Evolutionary conservation across 228 moss, liverwort and hornwort genomes (phyloP).

Genomic region (Sphagnum fallax): DNA sequence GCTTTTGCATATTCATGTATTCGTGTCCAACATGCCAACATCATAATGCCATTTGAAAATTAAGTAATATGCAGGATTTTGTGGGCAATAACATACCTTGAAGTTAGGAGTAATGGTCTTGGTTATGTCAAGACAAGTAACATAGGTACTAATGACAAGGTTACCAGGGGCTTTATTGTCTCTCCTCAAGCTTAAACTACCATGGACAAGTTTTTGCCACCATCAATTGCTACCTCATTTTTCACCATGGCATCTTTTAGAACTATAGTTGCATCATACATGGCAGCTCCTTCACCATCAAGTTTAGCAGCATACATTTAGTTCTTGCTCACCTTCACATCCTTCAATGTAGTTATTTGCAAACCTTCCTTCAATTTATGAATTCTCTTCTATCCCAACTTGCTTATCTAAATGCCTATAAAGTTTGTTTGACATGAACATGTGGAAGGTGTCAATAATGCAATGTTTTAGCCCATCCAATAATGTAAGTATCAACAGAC

Average conservation of each 20-base stretch:
- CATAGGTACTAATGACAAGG: conserved; percentile 97
- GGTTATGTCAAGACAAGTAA: conserved; percentile 93
- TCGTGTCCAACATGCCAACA: no score
- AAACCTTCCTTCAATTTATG: not conserved
- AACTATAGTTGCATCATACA: conserved; percentile 90
- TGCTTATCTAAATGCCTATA: no score
- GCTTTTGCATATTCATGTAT: no score
- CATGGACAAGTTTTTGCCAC: conserved; percentile 88
- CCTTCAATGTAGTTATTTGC: conserved; percentile 81
- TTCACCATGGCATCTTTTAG: conserved; percentile 89
- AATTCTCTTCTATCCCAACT: not conserved
- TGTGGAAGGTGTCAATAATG: no score
- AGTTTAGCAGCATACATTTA: conserved; percentile 99
- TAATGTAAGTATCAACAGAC: no score
- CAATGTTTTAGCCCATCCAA: no score
- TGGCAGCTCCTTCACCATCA: conserved; percentile 88
- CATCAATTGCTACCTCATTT: conserved; percentile 87
- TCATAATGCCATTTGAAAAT: no score
- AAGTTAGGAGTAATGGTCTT: conserved; percentile 93
- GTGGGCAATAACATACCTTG: conserved; percentile 40
- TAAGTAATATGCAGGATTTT: no score
- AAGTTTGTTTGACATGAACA: no score
- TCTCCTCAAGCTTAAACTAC: conserved; percentile 92
- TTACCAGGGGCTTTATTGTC: conserved; percentile 96
- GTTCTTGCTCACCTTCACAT: conserved; percentile 93